Percentiles rank a stretch among this genome's conserved stretches.
phyloP scores from a whole-genome alignment of 371 early-diverging fungal genomes.

The Circinella minor region DNA sequence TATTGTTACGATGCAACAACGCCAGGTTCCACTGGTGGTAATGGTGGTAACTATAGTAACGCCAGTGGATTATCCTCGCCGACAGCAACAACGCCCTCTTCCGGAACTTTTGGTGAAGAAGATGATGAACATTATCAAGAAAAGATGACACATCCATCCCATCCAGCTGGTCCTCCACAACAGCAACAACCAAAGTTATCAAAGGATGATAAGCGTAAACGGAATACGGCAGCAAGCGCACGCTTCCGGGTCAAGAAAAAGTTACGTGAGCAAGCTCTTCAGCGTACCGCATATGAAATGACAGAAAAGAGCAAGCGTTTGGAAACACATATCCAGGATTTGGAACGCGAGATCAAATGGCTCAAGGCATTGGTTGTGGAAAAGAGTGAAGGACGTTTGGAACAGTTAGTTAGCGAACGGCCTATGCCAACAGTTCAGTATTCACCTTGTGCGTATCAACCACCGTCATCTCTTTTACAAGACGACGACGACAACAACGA shows the following conservation, averaged over 20 bases:
- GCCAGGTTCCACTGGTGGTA: too few species aligned
- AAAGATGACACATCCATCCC: too few species aligned
- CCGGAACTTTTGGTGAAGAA: not conserved
- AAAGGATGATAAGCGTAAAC: conserved; percentile 84
- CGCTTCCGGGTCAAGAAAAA: conserved; percentile 97
- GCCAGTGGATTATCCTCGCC: not conserved
- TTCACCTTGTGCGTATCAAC: not conserved
- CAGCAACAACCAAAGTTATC: conserved; percentile 25
- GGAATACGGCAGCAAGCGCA: conserved; percentile 96
- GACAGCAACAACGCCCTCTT: not conserved
- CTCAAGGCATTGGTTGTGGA: conserved; percentile 84
- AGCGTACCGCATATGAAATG: conserved; percentile 84
- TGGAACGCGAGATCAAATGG: conserved; percentile 92
- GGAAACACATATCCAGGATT: conserved; percentile 75
- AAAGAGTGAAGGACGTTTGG: conserved; percentile 55
- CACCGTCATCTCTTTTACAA: not conserved
- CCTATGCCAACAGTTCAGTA: conserved; percentile 19
- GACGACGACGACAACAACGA: conserved; percentile 8
- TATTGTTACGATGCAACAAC: conserved; percentile 4
- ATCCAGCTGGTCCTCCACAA: conserved; percentile 1
- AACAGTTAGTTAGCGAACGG: conserved; percentile 29
- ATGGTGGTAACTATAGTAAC: not conserved
- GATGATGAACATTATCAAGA: not conserved
- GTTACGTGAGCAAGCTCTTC: conserved; percentile 83
- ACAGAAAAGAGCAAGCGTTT: conserved; percentile 72